phyloP scores from a whole-genome alignment of 805 yeast genomes.

The Cyberlindnera maritima region DNA sequence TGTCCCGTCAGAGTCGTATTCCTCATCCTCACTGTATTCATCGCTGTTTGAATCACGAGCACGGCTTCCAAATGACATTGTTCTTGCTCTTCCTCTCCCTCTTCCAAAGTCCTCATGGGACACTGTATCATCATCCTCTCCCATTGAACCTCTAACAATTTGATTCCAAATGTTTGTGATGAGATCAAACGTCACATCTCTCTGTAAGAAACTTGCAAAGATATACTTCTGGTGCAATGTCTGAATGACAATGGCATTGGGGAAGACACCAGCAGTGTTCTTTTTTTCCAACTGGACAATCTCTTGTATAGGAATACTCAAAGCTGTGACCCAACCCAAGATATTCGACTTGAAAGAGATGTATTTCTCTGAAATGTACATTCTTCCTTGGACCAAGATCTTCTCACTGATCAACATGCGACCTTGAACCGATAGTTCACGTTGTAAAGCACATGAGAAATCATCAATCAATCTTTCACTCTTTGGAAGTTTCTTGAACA shows the following conservation, averaged over 20 bases:
- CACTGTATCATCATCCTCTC: conserved; percentile 12
- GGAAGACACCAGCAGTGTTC: conserved; percentile 83
- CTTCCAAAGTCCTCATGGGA: conserved; percentile 8
- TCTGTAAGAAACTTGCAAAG: conserved; percentile 81
- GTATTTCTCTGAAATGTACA: conserved; percentile 74
- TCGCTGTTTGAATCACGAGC: conserved; percentile 10
- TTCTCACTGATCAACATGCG: conserved; percentile 71
- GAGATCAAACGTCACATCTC: conserved; percentile 56
- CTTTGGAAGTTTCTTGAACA: conserved; percentile 65
- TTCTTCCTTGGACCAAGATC: conserved; percentile 66
- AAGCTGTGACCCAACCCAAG: conserved; percentile 86
- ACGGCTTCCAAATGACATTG: conserved; percentile 2
- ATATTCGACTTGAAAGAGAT: conserved; percentile 85
- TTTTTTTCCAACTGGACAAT: conserved; percentile 75
- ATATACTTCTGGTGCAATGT: conserved; percentile 54
- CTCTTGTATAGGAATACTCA: conserved; percentile 73
- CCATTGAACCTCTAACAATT: conserved; percentile 29
- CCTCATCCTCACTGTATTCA: conserved; percentile 14
- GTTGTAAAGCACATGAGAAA: conserved; percentile 82
- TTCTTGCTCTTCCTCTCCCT: conserved; percentile 10
- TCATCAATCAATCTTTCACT: conserved; percentile 79
- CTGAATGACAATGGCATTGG: conserved; percentile 65
- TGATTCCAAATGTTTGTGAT: conserved; percentile 64
- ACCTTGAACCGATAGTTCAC: conserved; percentile 83
- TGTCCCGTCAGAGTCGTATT: conserved; percentile 3